Conservation (phyloP, 768 basidiomycete species). For the Boletus vinaceobasis region DNA sequence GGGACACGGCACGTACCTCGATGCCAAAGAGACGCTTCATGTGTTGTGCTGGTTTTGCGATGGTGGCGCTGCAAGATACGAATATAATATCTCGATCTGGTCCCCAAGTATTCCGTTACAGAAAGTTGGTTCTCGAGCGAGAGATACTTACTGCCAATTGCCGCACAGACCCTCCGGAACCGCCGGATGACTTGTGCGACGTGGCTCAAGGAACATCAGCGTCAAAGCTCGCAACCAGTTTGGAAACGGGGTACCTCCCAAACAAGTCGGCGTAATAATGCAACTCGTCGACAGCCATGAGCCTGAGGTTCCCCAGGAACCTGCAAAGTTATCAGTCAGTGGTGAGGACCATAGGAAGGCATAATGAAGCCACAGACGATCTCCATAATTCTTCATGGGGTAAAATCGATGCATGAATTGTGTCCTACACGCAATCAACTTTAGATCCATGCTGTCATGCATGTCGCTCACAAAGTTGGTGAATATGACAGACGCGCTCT, state of each 20-base stretch:
- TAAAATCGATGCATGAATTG: slow-evolving; percentile 78
- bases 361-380: slow-evolving; percentile 38
- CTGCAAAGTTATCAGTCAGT: slow-evolving; percentile 33
- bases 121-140: neutral
- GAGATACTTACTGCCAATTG: slow-evolving; percentile 64
- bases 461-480: slow-evolving; percentile 75
- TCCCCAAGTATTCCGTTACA: neutral
- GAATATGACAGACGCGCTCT: slow-evolving; percentile 75
- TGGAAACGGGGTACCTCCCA: slow-evolving; percentile 54
- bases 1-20: slow-evolving; percentile 27
- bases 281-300: slow-evolving; percentile 81
- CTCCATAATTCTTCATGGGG: slow-evolving; percentile 86
- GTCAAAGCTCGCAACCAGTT: neutral
- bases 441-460: neutral
- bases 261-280: slow-evolving; percentile 83
- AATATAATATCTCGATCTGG: slow-evolving; percentile 55
- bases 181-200: slow-evolving; percentile 77
- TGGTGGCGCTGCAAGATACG: slow-evolving; percentile 87
- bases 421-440: slow-evolving; percentile 51
- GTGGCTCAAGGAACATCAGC: slow-evolving; percentile 46
- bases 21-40: slow-evolving; percentile 78
- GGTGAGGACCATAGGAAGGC: neutral
- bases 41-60: slow-evolving; percentile 69
- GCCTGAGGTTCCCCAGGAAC: slow-evolving; percentile 71
- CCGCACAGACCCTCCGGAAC: slow-evolving; percentile 69